Conservation (phyloP, 2,329 filamentous ascomycete genomes). For the Pseudogymnoascus pannorum region DNA sequence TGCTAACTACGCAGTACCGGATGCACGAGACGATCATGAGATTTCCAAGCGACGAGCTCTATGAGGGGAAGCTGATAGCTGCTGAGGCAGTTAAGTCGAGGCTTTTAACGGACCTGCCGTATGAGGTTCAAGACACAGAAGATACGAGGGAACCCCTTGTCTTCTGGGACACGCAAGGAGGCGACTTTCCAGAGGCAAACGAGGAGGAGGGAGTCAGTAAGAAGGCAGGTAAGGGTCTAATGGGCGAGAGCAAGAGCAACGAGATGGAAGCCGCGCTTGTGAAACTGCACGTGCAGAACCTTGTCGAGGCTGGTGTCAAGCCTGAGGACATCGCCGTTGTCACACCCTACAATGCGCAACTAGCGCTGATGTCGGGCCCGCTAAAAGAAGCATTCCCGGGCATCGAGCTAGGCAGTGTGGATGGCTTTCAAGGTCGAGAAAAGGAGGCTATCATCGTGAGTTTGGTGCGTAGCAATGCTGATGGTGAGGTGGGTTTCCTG, state of each 20-base stretch:
- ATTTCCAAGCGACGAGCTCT: slow-evolving; percentile 84
- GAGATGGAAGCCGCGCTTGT: slow-evolving; percentile 83
- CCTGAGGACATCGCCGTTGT: slow-evolving; percentile 85
- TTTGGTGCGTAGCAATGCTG: slow-evolving; percentile 83
- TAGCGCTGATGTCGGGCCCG: slow-evolving; percentile 65
- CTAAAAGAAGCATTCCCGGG: slow-evolving; percentile 76
- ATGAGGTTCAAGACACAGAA: slow-evolving; percentile 70
- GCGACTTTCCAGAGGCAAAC: slow-evolving; percentile 76
- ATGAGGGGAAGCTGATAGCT: slow-evolving; percentile 73
- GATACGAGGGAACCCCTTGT: slow-evolving; percentile 83
- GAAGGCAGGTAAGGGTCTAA: slow-evolving; percentile 38
- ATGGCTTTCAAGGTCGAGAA: slow-evolving; percentile 94
- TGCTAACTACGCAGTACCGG: slow-evolving; percentile 95
- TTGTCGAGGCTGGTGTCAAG: slow-evolving; percentile 73
- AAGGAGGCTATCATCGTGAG: slow-evolving; percentile 93
- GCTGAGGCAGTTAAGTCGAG: slow-evolving; percentile 70
- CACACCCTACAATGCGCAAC: slow-evolving; percentile 89
- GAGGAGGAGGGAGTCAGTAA: slow-evolving; percentile 59
- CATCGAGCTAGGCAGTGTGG: slow-evolving; percentile 91
- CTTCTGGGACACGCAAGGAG: slow-evolving; percentile 95
- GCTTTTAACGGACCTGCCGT: slow-evolving; percentile 69
- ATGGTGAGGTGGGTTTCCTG: slow-evolving; percentile 86
- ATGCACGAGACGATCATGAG: slow-evolving; percentile 97
- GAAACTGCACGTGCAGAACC: slow-evolving; percentile 62
- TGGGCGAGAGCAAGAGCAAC: slow-evolving; percentile 82